phyloP scores from a whole-genome alignment of 2,329 filamentous ascomycete species.

The Didymella segeticola region DNA sequence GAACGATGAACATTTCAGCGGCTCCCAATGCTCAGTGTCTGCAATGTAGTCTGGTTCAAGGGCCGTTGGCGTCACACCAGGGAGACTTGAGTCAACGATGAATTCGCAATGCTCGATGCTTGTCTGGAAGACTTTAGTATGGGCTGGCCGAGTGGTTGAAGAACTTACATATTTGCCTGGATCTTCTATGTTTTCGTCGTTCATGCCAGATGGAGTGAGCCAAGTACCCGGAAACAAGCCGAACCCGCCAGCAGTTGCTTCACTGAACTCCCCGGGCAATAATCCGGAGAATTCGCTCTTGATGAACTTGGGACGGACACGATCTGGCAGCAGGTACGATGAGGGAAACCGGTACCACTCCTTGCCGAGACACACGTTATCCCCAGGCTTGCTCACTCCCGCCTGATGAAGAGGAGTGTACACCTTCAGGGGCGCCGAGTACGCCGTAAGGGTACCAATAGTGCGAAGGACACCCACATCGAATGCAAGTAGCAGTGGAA shows the following conservation, averaged over 20 bases:
- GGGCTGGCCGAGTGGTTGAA: neutral
- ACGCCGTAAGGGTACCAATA: constrained; percentile 78
- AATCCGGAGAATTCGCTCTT: constrained; percentile 89
- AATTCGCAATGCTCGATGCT: constrained; percentile 79
- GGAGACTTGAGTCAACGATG: constrained; percentile 85
- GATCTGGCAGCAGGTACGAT: constrained; percentile 86
- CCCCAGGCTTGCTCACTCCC: constrained; percentile 64
- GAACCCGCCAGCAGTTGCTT: constrained; percentile 68
- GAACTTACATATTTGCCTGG: constrained; percentile 77
- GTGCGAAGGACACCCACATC: constrained; percentile 74
- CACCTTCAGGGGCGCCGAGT: constrained; percentile 78
- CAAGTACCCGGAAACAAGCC: constrained; percentile 85
- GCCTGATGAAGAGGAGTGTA: constrained; percentile 70
- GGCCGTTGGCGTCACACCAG: constrained; percentile 63
- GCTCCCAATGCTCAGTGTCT: constrained; percentile 78
- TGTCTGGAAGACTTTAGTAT: constrained; percentile 53
- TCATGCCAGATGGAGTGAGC: constrained; percentile 82
- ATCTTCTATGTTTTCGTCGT: constrained; percentile 89
- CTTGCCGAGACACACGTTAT: constrained; percentile 87
- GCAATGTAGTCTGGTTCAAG: constrained; percentile 82
- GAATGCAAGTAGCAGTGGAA: constrained; percentile 68
- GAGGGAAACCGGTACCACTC: constrained; percentile 99
- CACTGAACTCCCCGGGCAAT: constrained; percentile 87
- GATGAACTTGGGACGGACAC: constrained; percentile 86
- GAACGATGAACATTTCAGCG: constrained; percentile 77